Evolutionary conservation across 345 rosid genomes (phyloP).

Genomic region (Brassica carinata): DNA sequence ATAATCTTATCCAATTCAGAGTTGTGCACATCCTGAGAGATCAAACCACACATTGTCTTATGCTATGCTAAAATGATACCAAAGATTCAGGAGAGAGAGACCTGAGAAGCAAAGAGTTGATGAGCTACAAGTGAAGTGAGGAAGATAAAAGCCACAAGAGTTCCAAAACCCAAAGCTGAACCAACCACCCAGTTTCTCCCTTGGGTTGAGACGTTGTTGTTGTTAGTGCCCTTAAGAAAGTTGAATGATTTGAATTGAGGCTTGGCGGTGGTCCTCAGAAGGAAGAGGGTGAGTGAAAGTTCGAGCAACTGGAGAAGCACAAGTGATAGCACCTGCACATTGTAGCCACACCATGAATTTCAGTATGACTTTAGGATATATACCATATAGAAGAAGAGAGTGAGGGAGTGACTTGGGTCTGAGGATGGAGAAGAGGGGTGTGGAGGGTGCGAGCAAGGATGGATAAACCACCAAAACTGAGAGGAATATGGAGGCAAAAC

Average conservation of each 20-base stretch:
- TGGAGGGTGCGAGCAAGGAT: slow-evolving; percentile 4
- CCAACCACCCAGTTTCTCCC: slow-evolving; percentile 67
- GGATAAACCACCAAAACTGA: slow-evolving; percentile 83
- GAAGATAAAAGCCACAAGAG: slow-evolving; percentile 55
- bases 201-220: slow-evolving; percentile 11
- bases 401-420: slow-evolving; percentile 50
- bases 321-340: slow-evolving; percentile 61
- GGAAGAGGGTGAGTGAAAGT: slow-evolving; percentile 45
- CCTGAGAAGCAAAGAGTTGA: slow-evolving; percentile 54
- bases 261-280: slow-evolving; percentile 53
- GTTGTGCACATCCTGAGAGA: slow-evolving; percentile 51
- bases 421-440: slow-evolving; percentile 62
- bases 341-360: background rate
- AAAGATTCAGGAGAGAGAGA: slow-evolving; percentile 2
- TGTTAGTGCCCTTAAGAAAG: slow-evolving; percentile 39
- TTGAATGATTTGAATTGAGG: slow-evolving; percentile 47
- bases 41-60: background rate
- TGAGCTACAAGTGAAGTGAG: slow-evolving; percentile 55
- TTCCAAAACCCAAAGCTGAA: slow-evolving; percentile 63
- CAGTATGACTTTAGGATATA: background rate
- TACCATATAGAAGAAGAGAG: background rate
- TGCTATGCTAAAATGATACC: background rate
- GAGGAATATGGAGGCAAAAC: slow-evolving; percentile 52
- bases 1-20: slow-evolving; percentile 64
- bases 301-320: slow-evolving; percentile 58